phyloP scores from a whole-genome alignment of 805 yeast genomes.

The Myxozyma monticola region DNA sequence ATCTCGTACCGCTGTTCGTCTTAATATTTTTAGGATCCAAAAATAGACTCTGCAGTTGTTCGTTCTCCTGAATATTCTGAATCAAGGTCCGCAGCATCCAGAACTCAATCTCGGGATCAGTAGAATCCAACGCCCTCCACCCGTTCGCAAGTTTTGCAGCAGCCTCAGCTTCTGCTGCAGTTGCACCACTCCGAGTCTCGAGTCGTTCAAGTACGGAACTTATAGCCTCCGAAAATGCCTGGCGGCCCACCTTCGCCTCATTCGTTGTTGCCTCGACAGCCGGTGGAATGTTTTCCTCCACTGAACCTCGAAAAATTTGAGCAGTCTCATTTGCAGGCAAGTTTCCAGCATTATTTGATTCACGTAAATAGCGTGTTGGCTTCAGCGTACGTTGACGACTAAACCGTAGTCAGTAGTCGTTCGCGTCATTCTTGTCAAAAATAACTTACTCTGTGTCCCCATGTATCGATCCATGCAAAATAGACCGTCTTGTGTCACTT shows the following conservation, averaged over 20 bases:
- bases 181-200: neutral
- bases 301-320: conserved; percentile 2
- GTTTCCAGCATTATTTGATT: conserved; percentile 7
- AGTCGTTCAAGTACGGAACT: conserved; percentile 1
- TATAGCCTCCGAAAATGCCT: conserved; percentile 8
- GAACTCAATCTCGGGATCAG: conserved; percentile 23
- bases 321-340: conserved; percentile 1
- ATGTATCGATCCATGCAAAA: conserved; percentile 3
- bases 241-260: conserved; percentile 6
- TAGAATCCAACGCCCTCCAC: conserved; percentile 27
- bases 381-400: conserved; percentile 16
- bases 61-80: conserved; percentile 7
- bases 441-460: conserved; percentile 12
- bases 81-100: conserved; percentile 11
- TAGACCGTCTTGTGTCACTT: conserved; percentile 2
- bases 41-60: neutral
- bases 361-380: conserved; percentile 15
- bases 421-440: neutral
- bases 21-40: neutral
- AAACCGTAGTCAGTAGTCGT: neutral
- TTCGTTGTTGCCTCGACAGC: conserved; percentile 1
- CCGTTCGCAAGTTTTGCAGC: conserved; percentile 9
- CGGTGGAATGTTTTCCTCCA: conserved; percentile 14
- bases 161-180: conserved; percentile 20
- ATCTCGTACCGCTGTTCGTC: neutral